A percentile compares a stretch with the other conserved stretches of the same genome.
phyloP scores from a whole-genome alignment of 768 basidiomycete species.

The Tulasnella sp. region DNA sequence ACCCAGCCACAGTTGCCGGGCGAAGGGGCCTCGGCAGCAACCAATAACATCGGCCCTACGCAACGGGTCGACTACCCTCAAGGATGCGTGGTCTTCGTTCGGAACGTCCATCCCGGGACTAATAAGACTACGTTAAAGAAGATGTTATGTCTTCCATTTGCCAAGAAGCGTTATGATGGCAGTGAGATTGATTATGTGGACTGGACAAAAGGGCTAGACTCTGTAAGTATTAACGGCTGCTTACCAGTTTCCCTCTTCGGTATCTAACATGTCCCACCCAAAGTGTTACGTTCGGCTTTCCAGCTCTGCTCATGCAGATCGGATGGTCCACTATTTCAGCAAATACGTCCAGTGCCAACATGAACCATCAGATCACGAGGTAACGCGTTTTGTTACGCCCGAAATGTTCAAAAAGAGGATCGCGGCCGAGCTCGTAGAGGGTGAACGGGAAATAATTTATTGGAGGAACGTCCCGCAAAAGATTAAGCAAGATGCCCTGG shows the following conservation, averaged over 20 bases:
- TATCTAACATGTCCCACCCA: neutral
- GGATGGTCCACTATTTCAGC: constrained; percentile 42
- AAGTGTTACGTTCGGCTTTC: constrained; percentile 71
- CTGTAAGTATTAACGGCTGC: constrained; percentile 38
- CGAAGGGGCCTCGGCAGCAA: neutral
- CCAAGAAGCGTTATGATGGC: constrained; percentile 10
- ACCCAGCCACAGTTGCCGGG: no score
- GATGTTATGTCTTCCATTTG: constrained; percentile 45
- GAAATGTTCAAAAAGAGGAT: constrained; percentile 31
- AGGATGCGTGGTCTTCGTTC: constrained; percentile 61
- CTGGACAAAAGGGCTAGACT: constrained; percentile 67
- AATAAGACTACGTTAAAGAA: constrained; percentile 72
- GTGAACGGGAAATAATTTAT: constrained; percentile 60
- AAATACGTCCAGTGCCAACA: constrained; percentile 36
- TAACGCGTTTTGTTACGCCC: constrained; percentile 26
- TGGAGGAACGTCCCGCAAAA: constrained; percentile 77
- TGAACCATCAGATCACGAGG: constrained; percentile 49
- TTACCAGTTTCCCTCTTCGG: neutral
- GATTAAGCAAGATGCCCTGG: constrained; percentile 52
- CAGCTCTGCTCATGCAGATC: constrained; percentile 40
- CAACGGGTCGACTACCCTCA: constrained; percentile 40
- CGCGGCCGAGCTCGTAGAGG: constrained; percentile 48
- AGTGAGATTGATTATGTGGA: constrained; percentile 67
- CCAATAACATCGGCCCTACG: neutral
- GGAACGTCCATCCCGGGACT: constrained; percentile 62